These are phyloP conservation scores for Lathyrus aphaca DNA, from an alignment of 306 rosid species.

Conservation along the genomic window DNA sequence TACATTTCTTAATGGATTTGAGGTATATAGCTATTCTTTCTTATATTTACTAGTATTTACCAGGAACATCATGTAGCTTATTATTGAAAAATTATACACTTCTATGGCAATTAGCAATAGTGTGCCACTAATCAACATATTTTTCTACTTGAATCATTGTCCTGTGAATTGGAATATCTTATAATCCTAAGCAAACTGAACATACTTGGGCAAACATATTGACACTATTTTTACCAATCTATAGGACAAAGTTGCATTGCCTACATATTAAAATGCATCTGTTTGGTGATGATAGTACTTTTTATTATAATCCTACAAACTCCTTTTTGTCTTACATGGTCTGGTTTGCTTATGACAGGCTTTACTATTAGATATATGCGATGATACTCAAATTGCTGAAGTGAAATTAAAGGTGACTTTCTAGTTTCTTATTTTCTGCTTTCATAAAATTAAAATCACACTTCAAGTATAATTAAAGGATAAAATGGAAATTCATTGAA, in stretches of 20 bases:
- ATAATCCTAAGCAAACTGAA: not conserved
- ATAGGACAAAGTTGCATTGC: conserved; percentile 5
- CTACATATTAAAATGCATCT: conserved; percentile 27
- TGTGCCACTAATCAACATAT: not conserved
- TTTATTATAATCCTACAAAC: conserved; percentile 28
- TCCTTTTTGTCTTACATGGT: conserved; percentile 40
- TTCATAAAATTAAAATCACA: conserved; percentile 23
- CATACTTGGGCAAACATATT: conserved; percentile 2
- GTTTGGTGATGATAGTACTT: conserved; percentile 8
- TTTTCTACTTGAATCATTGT: conserved; percentile 1
- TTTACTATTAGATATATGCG: conserved; percentile 89
- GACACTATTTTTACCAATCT: conserved; percentile 26
- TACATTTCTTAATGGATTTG: conserved; percentile 75
- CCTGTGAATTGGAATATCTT: conserved; percentile 19
- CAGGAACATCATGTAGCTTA: conserved; percentile 1
- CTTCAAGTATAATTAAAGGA: conserved; percentile 17
- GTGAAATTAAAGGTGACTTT: conserved; percentile 87
- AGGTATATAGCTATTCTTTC: conserved; percentile 49
- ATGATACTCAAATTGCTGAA: conserved; percentile 92
- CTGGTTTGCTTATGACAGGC: conserved; percentile 63
- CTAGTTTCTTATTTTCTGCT: conserved; percentile 34
- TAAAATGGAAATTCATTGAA: conserved; percentile 6
- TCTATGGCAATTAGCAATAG: conserved; percentile 3
- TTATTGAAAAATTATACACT: conserved; percentile 24
- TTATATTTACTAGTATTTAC: conserved; percentile 27